These are phyloP conservation scores for Tolypocladium guangdongense DNA, from an alignment of 2,329 filamentous ascomycete species.

Conservation along the genomic window DNA sequence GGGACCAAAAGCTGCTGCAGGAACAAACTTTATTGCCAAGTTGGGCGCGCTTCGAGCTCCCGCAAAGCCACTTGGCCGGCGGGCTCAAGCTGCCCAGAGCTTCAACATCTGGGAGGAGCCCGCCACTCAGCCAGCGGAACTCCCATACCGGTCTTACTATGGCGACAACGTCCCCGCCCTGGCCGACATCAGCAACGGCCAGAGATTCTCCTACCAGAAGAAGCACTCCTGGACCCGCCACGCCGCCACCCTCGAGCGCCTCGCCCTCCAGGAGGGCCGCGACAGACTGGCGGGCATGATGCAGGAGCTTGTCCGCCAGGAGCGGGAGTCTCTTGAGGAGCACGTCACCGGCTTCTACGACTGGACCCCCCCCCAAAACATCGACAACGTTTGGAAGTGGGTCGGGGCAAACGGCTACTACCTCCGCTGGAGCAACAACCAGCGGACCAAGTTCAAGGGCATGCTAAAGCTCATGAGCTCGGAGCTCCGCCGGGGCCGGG, in stretches of 20 bases:
- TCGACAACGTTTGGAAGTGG: slow-evolving; percentile 1
- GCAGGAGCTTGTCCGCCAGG: background rate
- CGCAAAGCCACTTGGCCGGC: background rate
- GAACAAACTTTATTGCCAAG: background rate
- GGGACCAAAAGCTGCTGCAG: background rate
- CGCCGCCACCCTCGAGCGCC: too few relatives aligned
- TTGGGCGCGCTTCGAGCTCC: background rate
- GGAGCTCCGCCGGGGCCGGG: background rate
- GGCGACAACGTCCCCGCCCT: slow-evolving; percentile 4
- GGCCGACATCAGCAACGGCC: background rate
- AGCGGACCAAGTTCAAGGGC: background rate
- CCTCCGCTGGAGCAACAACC: background rate
- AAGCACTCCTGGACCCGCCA: background rate
- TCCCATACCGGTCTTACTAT: background rate
- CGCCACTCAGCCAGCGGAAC: too few relatives aligned
- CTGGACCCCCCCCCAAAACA: background rate
- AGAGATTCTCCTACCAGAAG: background rate
- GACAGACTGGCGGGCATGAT: background rate
- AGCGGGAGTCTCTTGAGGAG: background rate
- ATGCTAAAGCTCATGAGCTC: background rate
- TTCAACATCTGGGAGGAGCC: background rate
- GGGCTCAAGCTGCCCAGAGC: background rate
- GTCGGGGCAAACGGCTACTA: slow-evolving; percentile 1
- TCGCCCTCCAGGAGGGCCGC: background rate
- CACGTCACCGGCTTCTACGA: background rate